These are phyloP conservation scores for Rhizoctonia solani DNA, from an alignment of 1,284 basidiomycete genomes.

Conservation along the genomic window DNA sequence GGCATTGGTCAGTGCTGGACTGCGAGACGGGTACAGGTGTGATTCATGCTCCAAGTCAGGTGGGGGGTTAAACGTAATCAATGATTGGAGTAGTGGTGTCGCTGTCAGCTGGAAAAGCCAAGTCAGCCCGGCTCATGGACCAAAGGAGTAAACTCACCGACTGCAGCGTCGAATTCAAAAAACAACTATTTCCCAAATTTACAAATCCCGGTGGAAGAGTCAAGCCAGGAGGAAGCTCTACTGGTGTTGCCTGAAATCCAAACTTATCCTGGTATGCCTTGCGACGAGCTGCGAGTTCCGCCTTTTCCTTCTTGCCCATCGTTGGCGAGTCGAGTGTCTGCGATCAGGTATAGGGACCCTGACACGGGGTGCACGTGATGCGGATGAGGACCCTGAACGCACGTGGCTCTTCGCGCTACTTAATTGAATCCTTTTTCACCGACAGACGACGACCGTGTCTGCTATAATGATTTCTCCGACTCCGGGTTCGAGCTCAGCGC, in stretches of 20 bases:
- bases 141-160: conserved; percentile 33
- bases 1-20: conserved; percentile 41
- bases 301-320: conserved; percentile 32
- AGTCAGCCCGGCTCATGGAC: not conserved
- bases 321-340: conserved; percentile 2
- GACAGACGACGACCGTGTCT: no score
- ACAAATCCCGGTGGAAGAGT: conserved; percentile 41
- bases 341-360: not conserved
- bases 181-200: conserved; percentile 45
- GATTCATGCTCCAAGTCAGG: conserved; percentile 38
- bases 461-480: conserved; percentile 30
- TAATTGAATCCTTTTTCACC: no score
- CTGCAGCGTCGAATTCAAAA: conserved; percentile 46
- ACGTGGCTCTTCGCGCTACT: not conserved
- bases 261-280: conserved; percentile 21
- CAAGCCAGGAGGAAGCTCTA: conserved; percentile 2
- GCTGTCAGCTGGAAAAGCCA: conserved; percentile 40
- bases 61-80: conserved; percentile 39
- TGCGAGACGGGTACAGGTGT: conserved; percentile 39
- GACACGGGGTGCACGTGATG: no score
- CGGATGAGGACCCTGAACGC: not conserved
- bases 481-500: conserved; percentile 19
- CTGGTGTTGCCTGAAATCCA: not conserved
- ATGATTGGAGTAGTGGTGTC: conserved; percentile 41
- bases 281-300: conserved; percentile 19